Evolutionary conservation across 345 rosid genomes (phyloP).

Genomic region (Hibiscus trionum): DNA sequence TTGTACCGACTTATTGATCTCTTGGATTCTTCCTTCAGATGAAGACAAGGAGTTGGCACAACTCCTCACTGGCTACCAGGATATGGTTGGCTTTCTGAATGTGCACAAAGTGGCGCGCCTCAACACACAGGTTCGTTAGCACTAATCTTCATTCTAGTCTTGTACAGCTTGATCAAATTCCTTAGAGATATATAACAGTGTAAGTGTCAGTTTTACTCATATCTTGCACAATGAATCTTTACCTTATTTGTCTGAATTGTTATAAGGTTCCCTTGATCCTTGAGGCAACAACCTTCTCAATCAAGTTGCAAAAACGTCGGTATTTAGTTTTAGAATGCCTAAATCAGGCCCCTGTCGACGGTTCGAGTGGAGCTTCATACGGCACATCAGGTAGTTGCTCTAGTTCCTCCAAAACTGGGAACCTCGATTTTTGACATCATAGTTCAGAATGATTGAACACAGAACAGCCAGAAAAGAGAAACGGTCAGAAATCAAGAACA

Average conservation of each 20-base stretch:
- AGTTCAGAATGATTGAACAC: not conserved
- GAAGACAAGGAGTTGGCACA: slow-evolving; percentile 75
- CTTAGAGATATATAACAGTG: not conserved
- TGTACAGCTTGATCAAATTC: not conserved
- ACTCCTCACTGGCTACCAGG: slow-evolving; percentile 86
- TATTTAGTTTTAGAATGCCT: slow-evolving; percentile 71
- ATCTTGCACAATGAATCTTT: not conserved
- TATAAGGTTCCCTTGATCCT: slow-evolving; percentile 71
- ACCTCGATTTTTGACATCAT: slow-evolving; percentile 54
- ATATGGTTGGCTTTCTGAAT: slow-evolving; percentile 83
- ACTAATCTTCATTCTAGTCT: not conserved
- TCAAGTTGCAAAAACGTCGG: slow-evolving; percentile 75
- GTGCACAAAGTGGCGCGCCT: slow-evolving; percentile 74
- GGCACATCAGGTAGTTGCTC: slow-evolving; percentile 62
- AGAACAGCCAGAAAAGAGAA: not conserved
- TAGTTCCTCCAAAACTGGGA: slow-evolving; percentile 49
- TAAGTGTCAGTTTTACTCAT: not conserved
- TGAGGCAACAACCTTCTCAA: slow-evolving; percentile 78
- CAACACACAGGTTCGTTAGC: slow-evolving; percentile 61
- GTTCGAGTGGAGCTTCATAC: slow-evolving; percentile 79
- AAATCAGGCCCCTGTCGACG: slow-evolving; percentile 94
- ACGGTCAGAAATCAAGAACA: not conserved
- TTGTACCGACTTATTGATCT: slow-evolving; percentile 4
- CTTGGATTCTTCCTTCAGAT: slow-evolving; percentile 30
- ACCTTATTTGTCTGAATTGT: not conserved